phyloP scores from a whole-genome alignment of 345 rosid genomes.

The Barbarea vulgaris region DNA sequence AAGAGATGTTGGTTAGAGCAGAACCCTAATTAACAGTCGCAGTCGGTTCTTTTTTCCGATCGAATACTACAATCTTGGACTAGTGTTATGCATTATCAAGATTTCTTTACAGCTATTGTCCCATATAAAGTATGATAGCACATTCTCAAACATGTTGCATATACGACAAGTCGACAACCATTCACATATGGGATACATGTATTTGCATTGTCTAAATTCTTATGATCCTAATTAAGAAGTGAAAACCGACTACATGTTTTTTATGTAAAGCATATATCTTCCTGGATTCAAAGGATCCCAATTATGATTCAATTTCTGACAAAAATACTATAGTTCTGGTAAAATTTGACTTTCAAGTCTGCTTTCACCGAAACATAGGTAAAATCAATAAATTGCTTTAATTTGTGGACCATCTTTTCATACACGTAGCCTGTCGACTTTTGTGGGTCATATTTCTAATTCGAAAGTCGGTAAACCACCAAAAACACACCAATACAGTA shows the following conservation, averaged over 20 bases:
- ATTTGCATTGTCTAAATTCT: neutral
- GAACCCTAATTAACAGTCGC: neutral
- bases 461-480: neutral
- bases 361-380: neutral
- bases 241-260: neutral
- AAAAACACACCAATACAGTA: neutral
- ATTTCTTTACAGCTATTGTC: neutral
- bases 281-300: neutral
- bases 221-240: neutral
- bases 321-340: neutral
- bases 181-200: neutral
- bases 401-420: neutral
- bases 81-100: neutral
- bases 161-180: neutral
- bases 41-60: neutral
- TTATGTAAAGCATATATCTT: neutral
- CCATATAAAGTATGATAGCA: neutral
- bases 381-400: neutral
- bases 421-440: neutral
- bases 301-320: neutral
- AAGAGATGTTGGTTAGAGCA: neutral
- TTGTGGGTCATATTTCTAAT: neutral
- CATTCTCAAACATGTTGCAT: neutral
- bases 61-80: neutral
- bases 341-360: neutral